A percentile compares a stretch with the other conserved stretches of the same genome.
Conservation (phyloP, 805 yeast species). For the Cyberlindnera veronae region DNA sequence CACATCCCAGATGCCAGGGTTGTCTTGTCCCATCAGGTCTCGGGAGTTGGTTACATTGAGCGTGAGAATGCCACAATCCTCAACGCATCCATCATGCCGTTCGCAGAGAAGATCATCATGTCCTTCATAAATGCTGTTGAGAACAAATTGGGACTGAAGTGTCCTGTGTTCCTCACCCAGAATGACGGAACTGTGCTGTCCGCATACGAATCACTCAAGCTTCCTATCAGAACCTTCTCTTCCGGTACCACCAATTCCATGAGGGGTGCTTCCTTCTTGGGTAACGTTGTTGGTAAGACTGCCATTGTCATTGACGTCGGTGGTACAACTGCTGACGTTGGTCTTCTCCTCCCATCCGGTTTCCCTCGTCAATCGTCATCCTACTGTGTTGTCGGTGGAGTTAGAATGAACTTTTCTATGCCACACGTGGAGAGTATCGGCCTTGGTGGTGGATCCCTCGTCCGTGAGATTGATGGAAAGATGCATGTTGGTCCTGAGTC, state of each 20-base stretch:
- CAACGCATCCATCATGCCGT: slow-evolving; percentile 41
- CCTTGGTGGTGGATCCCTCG: slow-evolving; percentile 48
- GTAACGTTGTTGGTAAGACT: slow-evolving; percentile 28
- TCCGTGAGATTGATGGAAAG: slow-evolving; percentile 27
- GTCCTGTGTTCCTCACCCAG: slow-evolving; percentile 42
- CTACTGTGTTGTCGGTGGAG: slow-evolving; percentile 43
- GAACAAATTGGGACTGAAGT: slow-evolving; percentile 30
- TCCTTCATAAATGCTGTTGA: slow-evolving; percentile 38
- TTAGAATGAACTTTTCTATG: slow-evolving; percentile 47
- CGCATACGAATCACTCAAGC: slow-evolving; percentile 35
- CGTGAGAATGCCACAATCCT: slow-evolving; percentile 46
- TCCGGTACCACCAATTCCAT: slow-evolving; percentile 49
- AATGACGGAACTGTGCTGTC: slow-evolving; percentile 47
- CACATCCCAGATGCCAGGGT: slow-evolving; percentile 35
- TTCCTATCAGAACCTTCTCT: slow-evolving; percentile 45
- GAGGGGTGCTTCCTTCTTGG: slow-evolving; percentile 45
- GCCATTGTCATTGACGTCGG: slow-evolving; percentile 46
- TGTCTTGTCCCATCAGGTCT: slow-evolving; percentile 36
- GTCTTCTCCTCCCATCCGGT: slow-evolving; percentile 41
- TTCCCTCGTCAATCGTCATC: slow-evolving; percentile 46
- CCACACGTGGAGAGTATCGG: slow-evolving; percentile 49
- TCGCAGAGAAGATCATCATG: slow-evolving; percentile 39
- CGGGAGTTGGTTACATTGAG: slow-evolving; percentile 43
- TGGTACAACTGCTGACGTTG: slow-evolving; percentile 51
- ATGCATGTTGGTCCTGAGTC: slow-evolving; percentile 46